A percentile compares a stretch with the other conserved stretches of the same genome.
phyloP scores from a whole-genome alignment of 805 yeast genomes.

The Candida coquimbonensis region DNA sequence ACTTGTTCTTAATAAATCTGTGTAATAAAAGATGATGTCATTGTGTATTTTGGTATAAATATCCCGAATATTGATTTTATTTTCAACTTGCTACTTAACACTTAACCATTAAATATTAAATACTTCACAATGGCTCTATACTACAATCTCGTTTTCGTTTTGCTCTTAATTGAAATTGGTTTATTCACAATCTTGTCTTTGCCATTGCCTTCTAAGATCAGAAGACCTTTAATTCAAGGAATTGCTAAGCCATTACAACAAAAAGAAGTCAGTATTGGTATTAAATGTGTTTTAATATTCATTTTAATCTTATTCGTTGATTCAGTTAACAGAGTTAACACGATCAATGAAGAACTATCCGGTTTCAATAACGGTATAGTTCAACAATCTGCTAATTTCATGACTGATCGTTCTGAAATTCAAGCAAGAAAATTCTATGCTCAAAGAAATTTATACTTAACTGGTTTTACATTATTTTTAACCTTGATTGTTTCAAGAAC shows the following conservation, averaged over 20 bases:
- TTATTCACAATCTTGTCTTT: slow-evolving; percentile 73
- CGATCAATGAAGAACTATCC: slow-evolving; percentile 57
- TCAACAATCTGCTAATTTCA: neutral
- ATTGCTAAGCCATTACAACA: slow-evolving; percentile 64
- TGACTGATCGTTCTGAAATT: slow-evolving; percentile 65
- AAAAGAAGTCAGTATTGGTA: slow-evolving; percentile 65
- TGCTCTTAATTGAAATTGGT: slow-evolving; percentile 71
- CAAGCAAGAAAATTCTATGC: slow-evolving; percentile 91
- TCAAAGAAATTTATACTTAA: slow-evolving; percentile 91
- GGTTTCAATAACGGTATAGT: slow-evolving; percentile 20
- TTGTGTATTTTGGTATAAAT: no score
- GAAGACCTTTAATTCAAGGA: slow-evolving; percentile 59
- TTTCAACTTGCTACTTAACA: no score
- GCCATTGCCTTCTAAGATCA: slow-evolving; percentile 73
- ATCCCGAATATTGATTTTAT: no score
- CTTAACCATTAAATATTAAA: neutral
- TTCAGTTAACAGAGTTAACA: slow-evolving; percentile 74
- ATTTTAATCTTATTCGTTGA: slow-evolving; percentile 80
- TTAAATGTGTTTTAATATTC: slow-evolving; percentile 78
- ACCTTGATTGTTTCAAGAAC: slow-evolving; percentile 83
- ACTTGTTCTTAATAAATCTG: no score
- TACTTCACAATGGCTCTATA: slow-evolving; percentile 23
- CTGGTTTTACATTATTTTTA: slow-evolving; percentile 91
- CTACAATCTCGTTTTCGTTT: slow-evolving; percentile 47
- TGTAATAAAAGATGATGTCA: no score